Evolutionary conservation across 345 rosid genomes (phyloP), one percentile per base, ranked within the genome.

Genomic region (Trapa incisa): DNA sequence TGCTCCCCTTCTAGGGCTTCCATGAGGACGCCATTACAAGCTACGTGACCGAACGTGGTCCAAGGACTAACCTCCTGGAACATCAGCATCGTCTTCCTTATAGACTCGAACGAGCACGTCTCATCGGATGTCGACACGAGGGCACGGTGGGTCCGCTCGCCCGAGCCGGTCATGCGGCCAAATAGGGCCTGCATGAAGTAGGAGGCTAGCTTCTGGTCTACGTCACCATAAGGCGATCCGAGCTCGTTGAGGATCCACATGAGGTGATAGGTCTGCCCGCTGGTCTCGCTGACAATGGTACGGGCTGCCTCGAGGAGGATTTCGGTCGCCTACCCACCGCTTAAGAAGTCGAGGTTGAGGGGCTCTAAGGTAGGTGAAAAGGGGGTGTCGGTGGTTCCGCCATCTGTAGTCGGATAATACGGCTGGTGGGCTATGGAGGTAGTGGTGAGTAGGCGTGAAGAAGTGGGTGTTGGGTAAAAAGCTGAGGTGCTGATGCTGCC

Each of bases 61-160:
- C 99, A 94, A 1, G 97, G 99, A 71, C 89, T 86, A 64, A 86
- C 96, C 83, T 94, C 99, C 80, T 94, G 99, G 62, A 91, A 89
- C 78, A 84, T 89, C 65, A 94, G 74, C 1, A 91, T 84, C 71
- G 82, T 85, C 76, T 86, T 94, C 33, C 96, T 79, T 0, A 89
- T 89, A 8, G 95, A 86, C 67, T 87, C 96, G 71, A 94, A 89
- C 17, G 96, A 89, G 74, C 86, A 82, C 0, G 82, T 82, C 71
- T 84, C 86, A 16, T 94, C 96, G 0, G 97, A 80, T 1, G 90
- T 91, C 0, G 91, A 74, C 3, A 80, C 74, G 70, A 89, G 68
- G 32, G 89, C 79, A 0, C 81, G 78, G 80, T 86, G 83, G 39
- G 89, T 85, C 12, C 91, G 79, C 47, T 80, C 81, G 1, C 99